Percentiles rank a stretch among this genome's conserved stretches.
Evolutionary conservation across 768 basidiomycete species (phyloP).

Genomic region (Termitomyces sp.): DNA sequence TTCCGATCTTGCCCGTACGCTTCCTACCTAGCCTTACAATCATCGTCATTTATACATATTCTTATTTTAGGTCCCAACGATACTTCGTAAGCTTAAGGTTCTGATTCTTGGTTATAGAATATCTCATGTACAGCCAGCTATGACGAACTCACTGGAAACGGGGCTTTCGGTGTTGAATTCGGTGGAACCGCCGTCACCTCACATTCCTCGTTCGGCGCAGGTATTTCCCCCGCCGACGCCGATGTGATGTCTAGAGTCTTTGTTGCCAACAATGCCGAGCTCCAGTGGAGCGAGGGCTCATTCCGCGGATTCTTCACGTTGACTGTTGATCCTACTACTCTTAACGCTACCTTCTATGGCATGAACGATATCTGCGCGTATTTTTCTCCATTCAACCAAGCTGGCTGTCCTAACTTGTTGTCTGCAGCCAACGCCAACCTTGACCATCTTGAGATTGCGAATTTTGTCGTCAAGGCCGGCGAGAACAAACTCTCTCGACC

Average conservation of each 20-base stretch:
- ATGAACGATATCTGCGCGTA: background rate
- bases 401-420: background rate
- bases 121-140: background rate
- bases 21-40: background rate
- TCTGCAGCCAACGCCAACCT: constrained; percentile 1
- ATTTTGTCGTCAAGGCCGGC: constrained; percentile 13
- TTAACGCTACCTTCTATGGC: constrained; percentile 4
- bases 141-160: background rate
- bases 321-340: background rate
- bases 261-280: background rate
- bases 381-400: background rate
- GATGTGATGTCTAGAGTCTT: background rate
- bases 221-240: background rate
- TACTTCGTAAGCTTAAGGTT: background rate
- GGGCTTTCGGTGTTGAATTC: constrained; percentile 1
- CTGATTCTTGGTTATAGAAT: background rate
- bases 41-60: background rate
- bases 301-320: constrained; percentile 5
- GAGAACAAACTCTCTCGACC: constrained; percentile 14
- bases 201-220: background rate
- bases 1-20: constrained; percentile 1
- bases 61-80: background rate
- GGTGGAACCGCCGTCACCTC: constrained; percentile 4
- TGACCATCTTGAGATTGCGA: constrained; percentile 6
- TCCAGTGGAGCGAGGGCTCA: constrained; percentile 5